Evolutionary conservation across 208 protist genomes (phyloP).

Genomic region (Crithidia acanthocephali): DNA sequence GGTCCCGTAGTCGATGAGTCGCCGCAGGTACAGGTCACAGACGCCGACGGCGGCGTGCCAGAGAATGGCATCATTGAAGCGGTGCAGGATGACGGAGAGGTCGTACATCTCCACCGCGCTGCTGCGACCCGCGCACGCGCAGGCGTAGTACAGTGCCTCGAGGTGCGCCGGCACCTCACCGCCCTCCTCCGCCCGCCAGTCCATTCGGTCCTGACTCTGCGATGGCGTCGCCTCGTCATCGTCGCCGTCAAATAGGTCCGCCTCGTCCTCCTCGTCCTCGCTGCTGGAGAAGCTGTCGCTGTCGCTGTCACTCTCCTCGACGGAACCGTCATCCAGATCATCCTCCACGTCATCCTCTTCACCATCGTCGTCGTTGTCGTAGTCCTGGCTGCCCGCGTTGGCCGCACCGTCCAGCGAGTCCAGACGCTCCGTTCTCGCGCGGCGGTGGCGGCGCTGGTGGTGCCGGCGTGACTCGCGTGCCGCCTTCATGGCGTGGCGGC

Average conservation of each 20-base stretch:
- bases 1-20: conserved; percentile 80
- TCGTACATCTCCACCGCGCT: conserved; percentile 83
- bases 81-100: conserved; percentile 69
- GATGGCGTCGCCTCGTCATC: conserved; percentile 45
- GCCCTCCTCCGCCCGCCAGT: conserved; percentile 50
- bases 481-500: conserved; percentile 22
- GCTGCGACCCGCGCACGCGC: conserved; percentile 70
- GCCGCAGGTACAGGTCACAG: conserved; percentile 75
- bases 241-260: conserved; percentile 43
- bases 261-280: conserved; percentile 35
- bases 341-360: conserved; percentile 18
- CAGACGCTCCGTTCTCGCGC: conserved; percentile 7
- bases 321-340: too few relatives aligned
- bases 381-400: conserved; percentile 3
- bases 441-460: conserved; percentile 9
- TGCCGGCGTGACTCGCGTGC: background rate
- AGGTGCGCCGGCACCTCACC: conserved; percentile 55
- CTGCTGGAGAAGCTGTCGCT: conserved; percentile 14
- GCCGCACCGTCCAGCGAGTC: background rate
- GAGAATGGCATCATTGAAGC: conserved; percentile 64
- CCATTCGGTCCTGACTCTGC: conserved; percentile 55
- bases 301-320: conserved; percentile 2
- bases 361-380: too few relatives aligned
- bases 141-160: conserved; percentile 66
- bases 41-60: conserved; percentile 89